Conservation (phyloP, 331 rosid genomes). For the Stylosanthes scabra region DNA sequence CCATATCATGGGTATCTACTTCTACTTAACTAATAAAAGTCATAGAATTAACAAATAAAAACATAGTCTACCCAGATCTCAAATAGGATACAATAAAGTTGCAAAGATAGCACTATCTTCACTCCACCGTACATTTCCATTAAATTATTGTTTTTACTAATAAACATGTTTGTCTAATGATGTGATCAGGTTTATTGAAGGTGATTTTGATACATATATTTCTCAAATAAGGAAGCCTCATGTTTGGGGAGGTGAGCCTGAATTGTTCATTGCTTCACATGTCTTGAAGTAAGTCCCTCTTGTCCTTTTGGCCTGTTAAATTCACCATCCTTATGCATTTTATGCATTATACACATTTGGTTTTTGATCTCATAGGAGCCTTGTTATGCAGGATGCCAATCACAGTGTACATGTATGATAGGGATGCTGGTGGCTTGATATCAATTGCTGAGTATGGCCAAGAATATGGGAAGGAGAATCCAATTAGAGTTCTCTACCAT, state of each 20-base stretch:
- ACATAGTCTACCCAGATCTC: not conserved
- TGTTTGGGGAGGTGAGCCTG: constrained; percentile 99
- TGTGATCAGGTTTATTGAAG: constrained; percentile 90
- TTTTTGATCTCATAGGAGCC: constrained; percentile 21
- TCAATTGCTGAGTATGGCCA: constrained; percentile 90
- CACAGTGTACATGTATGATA: constrained; percentile 86
- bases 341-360: not conserved
- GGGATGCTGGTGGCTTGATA: constrained; percentile 80
- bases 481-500: constrained; percentile 83
- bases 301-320: constrained; percentile 23
- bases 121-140: not conserved
- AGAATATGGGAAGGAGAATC: constrained; percentile 80
- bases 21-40: not conserved
- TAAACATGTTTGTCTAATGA: constrained; percentile 35
- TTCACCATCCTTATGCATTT: constrained; percentile 5
- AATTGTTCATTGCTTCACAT: constrained; percentile 91
- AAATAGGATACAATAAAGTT: not conserved
- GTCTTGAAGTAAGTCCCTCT: constrained; percentile 71
- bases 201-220: constrained; percentile 79
- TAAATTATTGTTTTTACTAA: constrained; percentile 30
- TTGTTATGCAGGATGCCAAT: constrained; percentile 80
- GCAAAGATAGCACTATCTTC: not conserved
- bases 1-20: not conserved
- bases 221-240: constrained; percentile 81
- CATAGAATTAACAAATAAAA: not conserved